These are phyloP conservation scores for Peltaster fructicola DNA, from an alignment of 2,329 filamentous ascomycete genomes.

Conservation along the genomic window DNA sequence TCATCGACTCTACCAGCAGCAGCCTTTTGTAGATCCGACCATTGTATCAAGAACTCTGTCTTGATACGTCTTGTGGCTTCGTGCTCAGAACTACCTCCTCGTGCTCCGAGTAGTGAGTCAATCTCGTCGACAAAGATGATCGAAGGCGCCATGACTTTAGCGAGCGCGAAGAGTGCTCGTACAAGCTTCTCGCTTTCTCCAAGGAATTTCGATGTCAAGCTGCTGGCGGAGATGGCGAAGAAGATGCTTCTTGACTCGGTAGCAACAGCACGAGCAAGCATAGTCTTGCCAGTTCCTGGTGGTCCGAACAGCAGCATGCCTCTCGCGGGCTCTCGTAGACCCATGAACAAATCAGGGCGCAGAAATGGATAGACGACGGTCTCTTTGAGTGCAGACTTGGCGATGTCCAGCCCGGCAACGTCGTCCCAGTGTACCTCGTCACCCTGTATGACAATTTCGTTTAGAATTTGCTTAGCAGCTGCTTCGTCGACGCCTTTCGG, in stretches of 20 bases:
- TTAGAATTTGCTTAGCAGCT: slow-evolving; percentile 80
- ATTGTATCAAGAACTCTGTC: slow-evolving; percentile 94
- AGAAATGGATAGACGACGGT: slow-evolving; percentile 95
- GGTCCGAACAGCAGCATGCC: slow-evolving; percentile 95
- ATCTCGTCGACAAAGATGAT: slow-evolving; percentile 99
- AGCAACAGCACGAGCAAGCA: slow-evolving; percentile 85
- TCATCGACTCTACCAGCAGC: slow-evolving; percentile 68
- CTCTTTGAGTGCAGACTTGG: slow-evolving; percentile 84
- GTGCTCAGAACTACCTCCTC: slow-evolving; percentile 71
- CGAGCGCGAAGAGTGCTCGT: slow-evolving; percentile 74
- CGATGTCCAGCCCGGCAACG: slow-evolving; percentile 74
- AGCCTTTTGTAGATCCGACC: slow-evolving; percentile 83
- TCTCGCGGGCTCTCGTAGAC: slow-evolving; percentile 76
- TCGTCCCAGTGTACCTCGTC: slow-evolving; percentile 93
- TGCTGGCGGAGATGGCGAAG: slow-evolving; percentile 91
- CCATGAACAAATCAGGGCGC: slow-evolving; percentile 88
- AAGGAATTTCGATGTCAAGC: slow-evolving; percentile 85
- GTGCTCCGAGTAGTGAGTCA: slow-evolving; percentile 73
- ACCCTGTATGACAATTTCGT: slow-evolving; percentile 86
- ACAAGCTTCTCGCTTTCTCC: slow-evolving; percentile 96
- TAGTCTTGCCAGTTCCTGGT: slow-evolving; percentile 95
- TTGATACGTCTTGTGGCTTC: slow-evolving; percentile 90
- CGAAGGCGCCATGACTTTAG: slow-evolving; percentile 72
- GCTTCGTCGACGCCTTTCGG: slow-evolving; percentile 65
- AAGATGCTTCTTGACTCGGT: slow-evolving; percentile 92